A percentile compares a stretch with the other conserved stretches of the same genome.
Conservation (phyloP, 192 early-diverging fungal species). For the Backusella macrospora region DNA sequence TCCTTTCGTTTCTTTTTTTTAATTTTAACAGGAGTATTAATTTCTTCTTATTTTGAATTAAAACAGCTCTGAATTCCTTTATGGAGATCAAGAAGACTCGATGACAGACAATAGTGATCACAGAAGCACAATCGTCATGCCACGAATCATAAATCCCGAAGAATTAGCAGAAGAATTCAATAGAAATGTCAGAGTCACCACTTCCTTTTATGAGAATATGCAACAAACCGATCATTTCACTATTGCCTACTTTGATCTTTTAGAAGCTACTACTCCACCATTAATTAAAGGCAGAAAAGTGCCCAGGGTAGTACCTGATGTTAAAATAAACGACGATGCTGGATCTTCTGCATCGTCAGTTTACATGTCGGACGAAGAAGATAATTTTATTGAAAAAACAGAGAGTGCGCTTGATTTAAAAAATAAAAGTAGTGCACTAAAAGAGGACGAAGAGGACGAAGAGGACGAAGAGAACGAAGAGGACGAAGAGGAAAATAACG, state of each 20-base stretch:
- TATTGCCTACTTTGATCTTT: neutral
- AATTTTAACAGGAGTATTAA: neutral
- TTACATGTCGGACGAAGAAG: neutral
- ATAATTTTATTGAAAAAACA: neutral
- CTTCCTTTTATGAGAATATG: neutral
- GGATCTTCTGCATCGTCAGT: neutral
- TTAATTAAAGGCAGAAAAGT: neutral
- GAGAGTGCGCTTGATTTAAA: too few relatives aligned
- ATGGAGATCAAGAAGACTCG: slow-evolving; percentile 6
- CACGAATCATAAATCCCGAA: neutral
- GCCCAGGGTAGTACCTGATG: neutral
- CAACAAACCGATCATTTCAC: neutral
- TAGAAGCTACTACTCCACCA: neutral
- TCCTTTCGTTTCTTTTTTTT: neutral
- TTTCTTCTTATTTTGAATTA: neutral
- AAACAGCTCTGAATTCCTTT: neutral
- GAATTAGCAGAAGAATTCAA: neutral
- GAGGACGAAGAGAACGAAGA: neutral
- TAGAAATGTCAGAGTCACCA: neutral
- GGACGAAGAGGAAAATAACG: neutral
- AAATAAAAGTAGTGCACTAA: too few relatives aligned
- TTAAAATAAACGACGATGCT: neutral
- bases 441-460: neutral
- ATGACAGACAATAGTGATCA: slow-evolving; percentile 1
- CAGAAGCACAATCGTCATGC: neutral